phyloP scores from a whole-genome alignment of 1,284 basidiomycete genomes.

The Malassezia obtusa region DNA sequence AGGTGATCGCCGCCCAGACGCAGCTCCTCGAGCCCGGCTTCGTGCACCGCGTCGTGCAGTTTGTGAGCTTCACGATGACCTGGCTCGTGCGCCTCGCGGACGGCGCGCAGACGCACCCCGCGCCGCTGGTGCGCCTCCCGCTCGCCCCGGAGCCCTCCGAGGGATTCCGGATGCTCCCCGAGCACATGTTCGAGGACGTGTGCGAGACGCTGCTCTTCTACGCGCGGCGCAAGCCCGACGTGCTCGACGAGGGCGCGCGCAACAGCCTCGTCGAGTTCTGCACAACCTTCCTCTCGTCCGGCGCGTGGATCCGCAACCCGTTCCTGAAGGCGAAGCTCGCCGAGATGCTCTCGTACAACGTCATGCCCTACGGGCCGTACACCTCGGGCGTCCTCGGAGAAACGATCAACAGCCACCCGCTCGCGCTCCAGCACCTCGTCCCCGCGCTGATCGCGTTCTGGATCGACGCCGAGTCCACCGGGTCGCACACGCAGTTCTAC shows the following conservation, averaged over 20 bases:
- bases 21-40: slow-evolving; percentile 81
- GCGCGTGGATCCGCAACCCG: slow-evolving; percentile 96
- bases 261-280: slow-evolving; percentile 80
- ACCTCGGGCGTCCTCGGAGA: slow-evolving; percentile 70
- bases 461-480: slow-evolving; percentile 94
- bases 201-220: slow-evolving; percentile 73
- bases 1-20: slow-evolving; percentile 67
- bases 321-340: slow-evolving; percentile 97
- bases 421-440: slow-evolving; percentile 81
- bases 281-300: slow-evolving; percentile 82
- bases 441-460: slow-evolving; percentile 88
- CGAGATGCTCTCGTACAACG: slow-evolving; percentile 77
- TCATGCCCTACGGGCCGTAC: slow-evolving; percentile 65
- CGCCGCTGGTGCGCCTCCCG: slow-evolving; percentile 51
- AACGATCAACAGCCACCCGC: slow-evolving; percentile 68
- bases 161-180: slow-evolving; percentile 78
- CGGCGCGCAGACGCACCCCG: slow-evolving; percentile 67
- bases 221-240: slow-evolving; percentile 66
- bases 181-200: slow-evolving; percentile 88
- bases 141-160: slow-evolving; percentile 74
- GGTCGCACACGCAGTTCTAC: slow-evolving; percentile 94
- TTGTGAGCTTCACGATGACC: slow-evolving; percentile 78
- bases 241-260: slow-evolving; percentile 63
- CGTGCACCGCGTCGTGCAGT: slow-evolving; percentile 67
- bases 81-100: slow-evolving; percentile 94